Percentiles rank a stretch among this genome's conserved stretches.
These are phyloP conservation scores for Teratosphaeria nubilosa DNA, from an alignment of 2,329 filamentous ascomycete species.

Conservation along the genomic window DNA sequence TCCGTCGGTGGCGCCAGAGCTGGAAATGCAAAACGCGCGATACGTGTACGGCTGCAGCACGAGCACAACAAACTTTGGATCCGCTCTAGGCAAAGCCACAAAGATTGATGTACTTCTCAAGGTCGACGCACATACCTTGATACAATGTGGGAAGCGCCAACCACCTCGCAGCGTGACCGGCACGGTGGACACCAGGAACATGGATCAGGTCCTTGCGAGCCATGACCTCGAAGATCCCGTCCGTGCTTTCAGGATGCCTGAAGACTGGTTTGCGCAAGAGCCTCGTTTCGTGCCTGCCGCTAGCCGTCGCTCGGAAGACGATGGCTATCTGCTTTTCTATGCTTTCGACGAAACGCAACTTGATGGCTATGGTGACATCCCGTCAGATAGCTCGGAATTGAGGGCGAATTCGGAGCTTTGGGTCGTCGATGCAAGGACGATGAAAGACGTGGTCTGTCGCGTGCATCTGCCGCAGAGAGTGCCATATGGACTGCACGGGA, in stretches of 20 bases:
- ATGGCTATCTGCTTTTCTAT: conserved; percentile 58
- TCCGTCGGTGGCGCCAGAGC: conserved; percentile 46
- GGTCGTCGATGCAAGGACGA: conserved; percentile 55
- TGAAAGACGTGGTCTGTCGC: conserved; percentile 50
- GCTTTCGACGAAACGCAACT: conserved; percentile 53
- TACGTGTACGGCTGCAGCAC: conserved; percentile 62
- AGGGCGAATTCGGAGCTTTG: conserved; percentile 51
- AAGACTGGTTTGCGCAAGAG: conserved; percentile 56
- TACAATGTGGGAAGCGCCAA: conserved; percentile 38
- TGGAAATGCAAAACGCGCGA: conserved; percentile 47
- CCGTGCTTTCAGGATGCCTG: conserved; percentile 51
- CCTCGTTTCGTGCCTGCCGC: conserved; percentile 49
- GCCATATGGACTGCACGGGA: conserved; percentile 58
- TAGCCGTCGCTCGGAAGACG: conserved; percentile 44
- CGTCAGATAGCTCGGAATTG: conserved; percentile 29
- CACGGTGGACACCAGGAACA: conserved; percentile 49
- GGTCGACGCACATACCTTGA: conserved; percentile 45
- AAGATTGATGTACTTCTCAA: conserved; percentile 59
- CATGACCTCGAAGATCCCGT: conserved; percentile 38
- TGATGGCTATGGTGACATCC: conserved; percentile 28
- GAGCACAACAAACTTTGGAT: conserved; percentile 45
- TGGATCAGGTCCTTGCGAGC: conserved; percentile 43
- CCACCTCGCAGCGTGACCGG: conserved; percentile 40
- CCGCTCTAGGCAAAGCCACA: conserved; percentile 52
- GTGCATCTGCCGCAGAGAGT: conserved; percentile 55